A percentile compares a stretch with the other conserved stretches of the same genome.
Conservation (phyloP, 176 grass and related monocot species). For the Elaeis guineensis region DNA sequence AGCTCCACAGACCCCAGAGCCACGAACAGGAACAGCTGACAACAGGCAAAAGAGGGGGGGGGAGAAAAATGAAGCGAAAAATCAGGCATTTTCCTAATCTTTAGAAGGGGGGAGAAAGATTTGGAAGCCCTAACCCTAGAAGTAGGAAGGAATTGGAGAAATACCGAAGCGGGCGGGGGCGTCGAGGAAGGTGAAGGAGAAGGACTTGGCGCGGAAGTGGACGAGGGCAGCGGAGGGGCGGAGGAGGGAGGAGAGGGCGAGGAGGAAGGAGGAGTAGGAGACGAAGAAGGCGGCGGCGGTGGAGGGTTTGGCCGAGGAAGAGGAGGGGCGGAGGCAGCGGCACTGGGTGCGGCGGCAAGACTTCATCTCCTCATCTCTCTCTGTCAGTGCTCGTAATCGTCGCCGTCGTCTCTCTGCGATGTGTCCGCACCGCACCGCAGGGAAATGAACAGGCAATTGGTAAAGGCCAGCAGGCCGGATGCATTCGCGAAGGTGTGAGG, state of each 20-base stretch:
- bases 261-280: constrained; percentile 21
- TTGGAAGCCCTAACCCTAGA: background rate
- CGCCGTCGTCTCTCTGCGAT: no score
- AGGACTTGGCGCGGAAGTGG: constrained; percentile 43
- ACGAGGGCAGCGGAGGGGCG: constrained; percentile 48
- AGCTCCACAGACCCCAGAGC: constrained; percentile 59
- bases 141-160: background rate
- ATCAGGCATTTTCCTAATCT: background rate
- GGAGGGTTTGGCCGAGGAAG: no score
- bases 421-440: no score
- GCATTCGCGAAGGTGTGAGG: no score
- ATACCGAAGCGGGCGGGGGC: constrained; percentile 74
- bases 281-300: background rate
- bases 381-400: no score
- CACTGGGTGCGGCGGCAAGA: no score
- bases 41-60: background rate
- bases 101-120: no score
- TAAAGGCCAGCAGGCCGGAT: no score
- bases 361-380: no score
- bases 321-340: no score
- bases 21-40: constrained; percentile 43
- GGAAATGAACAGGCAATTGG: no score
- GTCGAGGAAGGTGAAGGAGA: constrained; percentile 67
- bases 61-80: background rate
- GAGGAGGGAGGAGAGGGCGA: constrained; percentile 16